Percentiles rank a stretch among this genome's conserved stretches.
These are phyloP conservation scores for Spinellus fusiger DNA, from an alignment of 192 early-diverging fungal genomes.

Conservation along the genomic window DNA sequence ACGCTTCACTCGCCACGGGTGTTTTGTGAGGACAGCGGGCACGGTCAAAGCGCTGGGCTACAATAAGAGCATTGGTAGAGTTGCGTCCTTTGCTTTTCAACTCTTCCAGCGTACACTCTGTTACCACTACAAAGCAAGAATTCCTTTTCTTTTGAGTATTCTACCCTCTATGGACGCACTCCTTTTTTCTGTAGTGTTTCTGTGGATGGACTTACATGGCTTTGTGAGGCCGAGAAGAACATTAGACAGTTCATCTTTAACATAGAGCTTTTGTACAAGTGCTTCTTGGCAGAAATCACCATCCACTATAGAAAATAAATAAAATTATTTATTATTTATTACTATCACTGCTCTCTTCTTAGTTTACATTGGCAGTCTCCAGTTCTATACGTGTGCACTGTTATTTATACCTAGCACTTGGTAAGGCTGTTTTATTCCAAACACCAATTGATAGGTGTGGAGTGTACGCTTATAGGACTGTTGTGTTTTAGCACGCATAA, in stretches of 20 bases:
- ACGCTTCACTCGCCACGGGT: conserved; percentile 57
- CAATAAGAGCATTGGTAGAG: conserved; percentile 47
- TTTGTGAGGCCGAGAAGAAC: conserved; percentile 61
- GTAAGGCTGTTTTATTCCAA: conserved; percentile 90
- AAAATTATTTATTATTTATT: conserved; percentile 4
- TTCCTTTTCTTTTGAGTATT: neutral
- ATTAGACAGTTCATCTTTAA: conserved; percentile 55
- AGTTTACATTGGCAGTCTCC: too few species aligned
- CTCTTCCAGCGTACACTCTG: conserved; percentile 70
- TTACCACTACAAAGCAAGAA: conserved; percentile 32
- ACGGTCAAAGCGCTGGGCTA: conserved; percentile 66
- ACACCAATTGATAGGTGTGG: conserved; percentile 71
- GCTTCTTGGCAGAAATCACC: conserved; percentile 75
- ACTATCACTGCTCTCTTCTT: too few species aligned
- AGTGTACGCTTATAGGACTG: conserved; percentile 80
- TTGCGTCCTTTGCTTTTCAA: conserved; percentile 63
- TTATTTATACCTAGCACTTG: conserved; percentile 66
- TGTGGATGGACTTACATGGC: conserved; percentile 46
- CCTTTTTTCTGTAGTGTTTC: neutral
- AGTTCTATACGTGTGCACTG: too few species aligned
- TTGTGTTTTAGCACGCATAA: conserved; percentile 79
- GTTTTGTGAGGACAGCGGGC: conserved; percentile 75
- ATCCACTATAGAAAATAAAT: conserved; percentile 51
- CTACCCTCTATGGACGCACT: neutral
- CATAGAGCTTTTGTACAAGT: conserved; percentile 54